phyloP scores from a whole-genome alignment of 495 filamentous ascomycete genomes.

The Hyphodiscus hymeniophilus region DNA sequence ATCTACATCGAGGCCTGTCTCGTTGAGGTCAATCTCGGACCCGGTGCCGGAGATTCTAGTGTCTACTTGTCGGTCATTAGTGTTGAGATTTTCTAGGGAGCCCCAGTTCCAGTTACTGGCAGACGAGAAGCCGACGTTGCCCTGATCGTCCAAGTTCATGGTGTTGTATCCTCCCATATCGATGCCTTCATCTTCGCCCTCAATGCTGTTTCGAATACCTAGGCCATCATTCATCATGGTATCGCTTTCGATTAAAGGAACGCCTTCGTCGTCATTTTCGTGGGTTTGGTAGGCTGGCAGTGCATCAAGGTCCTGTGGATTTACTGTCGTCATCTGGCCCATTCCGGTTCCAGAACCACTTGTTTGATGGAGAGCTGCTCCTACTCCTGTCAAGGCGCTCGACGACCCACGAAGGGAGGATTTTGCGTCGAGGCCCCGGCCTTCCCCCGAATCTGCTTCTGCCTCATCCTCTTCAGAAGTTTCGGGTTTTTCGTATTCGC shows the following conservation, averaged over 20 bases:
- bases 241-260: slow-evolving; percentile 9
- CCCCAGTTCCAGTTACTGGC: slow-evolving; percentile 21
- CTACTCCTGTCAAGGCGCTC: slow-evolving; percentile 72
- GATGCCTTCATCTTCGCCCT: slow-evolving; percentile 24
- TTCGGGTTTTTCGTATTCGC: slow-evolving; percentile 40
- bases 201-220: slow-evolving; percentile 18
- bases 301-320: slow-evolving; percentile 15
- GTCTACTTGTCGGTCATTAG: background rate
- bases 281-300: slow-evolving; percentile 20
- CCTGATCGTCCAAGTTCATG: background rate
- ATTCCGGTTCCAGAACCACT: slow-evolving; percentile 41
- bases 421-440: slow-evolving; percentile 69
- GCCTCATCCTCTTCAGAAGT: slow-evolving; percentile 29
- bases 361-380: slow-evolving; percentile 56
- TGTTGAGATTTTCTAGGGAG: slow-evolving; percentile 30
- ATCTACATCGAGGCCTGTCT: slow-evolving; percentile 1
- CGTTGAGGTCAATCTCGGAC: slow-evolving; percentile 10
- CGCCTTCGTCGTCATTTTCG: slow-evolving; percentile 13
- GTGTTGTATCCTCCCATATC: slow-evolving; percentile 14
- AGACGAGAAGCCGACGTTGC: background rate
- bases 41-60: slow-evolving; percentile 14
- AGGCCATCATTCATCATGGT: slow-evolving; percentile 19
- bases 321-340: slow-evolving; percentile 16
- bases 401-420: slow-evolving; percentile 80
- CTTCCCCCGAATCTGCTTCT: slow-evolving; percentile 68